These are phyloP conservation scores for Neurospora sp. DNA, from an alignment of 495 filamentous ascomycete species.

Conservation along the genomic window DNA sequence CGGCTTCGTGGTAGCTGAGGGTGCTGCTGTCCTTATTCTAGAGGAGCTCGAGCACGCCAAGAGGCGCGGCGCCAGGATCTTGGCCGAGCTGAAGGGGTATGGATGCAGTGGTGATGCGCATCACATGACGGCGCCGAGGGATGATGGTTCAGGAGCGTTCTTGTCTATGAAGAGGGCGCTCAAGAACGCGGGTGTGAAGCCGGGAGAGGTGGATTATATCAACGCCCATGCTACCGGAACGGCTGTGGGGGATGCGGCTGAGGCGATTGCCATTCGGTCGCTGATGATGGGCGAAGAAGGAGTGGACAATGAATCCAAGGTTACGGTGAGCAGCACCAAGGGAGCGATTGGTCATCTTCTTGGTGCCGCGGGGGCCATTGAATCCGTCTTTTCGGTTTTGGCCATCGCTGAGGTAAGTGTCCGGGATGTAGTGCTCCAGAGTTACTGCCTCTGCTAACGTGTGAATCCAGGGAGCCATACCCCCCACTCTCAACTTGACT, in stretches of 20 bases:
- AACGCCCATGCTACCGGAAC: constrained; percentile 95
- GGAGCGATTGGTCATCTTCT: constrained; percentile 88
- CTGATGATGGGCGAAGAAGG: constrained; percentile 70
- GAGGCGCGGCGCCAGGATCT: constrained; percentile 66
- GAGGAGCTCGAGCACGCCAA: constrained; percentile 88
- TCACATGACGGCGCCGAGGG: constrained; percentile 83
- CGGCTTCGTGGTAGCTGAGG: constrained; percentile 92
- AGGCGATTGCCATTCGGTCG: constrained; percentile 71
- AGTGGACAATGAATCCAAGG: constrained; percentile 44
- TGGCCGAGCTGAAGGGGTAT: constrained; percentile 85
- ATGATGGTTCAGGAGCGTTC: constrained; percentile 69
- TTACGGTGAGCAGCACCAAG: constrained; percentile 89
- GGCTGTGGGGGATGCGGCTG: constrained; percentile 72
- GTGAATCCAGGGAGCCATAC: constrained; percentile 55
- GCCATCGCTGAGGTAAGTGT: constrained; percentile 63
- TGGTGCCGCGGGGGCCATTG: constrained; percentile 81
- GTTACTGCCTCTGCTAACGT: constrained; percentile 10
- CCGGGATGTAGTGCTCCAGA: not conserved
- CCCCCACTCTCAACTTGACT: constrained; percentile 79
- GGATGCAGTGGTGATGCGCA: constrained; percentile 79
- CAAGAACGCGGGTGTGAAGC: constrained; percentile 57
- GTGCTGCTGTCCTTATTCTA: constrained; percentile 75
- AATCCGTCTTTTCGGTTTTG: constrained; percentile 74
- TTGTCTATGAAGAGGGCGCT: constrained; percentile 81
- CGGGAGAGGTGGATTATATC: constrained; percentile 73